These are phyloP conservation scores for Sporothrix protearum DNA, from an alignment of 2,329 filamentous ascomycete species.

Conservation along the genomic window DNA sequence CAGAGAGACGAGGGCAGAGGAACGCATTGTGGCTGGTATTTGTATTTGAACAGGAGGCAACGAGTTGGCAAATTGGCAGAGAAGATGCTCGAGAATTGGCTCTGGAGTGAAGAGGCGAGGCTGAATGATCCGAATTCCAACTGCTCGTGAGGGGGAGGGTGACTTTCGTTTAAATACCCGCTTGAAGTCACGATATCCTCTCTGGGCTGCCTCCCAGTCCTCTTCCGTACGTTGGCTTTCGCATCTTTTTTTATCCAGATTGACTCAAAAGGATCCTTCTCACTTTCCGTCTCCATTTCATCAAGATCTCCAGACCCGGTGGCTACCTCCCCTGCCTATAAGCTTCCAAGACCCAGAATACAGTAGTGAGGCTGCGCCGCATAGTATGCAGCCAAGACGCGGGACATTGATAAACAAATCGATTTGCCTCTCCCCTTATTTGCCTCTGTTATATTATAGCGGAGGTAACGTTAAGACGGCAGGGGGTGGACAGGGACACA, in stretches of 20 bases:
- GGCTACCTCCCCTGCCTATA: neutral
- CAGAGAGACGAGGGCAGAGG: constrained; percentile 33
- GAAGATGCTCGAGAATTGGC: neutral
- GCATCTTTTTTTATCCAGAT: constrained; percentile 10
- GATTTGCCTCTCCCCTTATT: neutral
- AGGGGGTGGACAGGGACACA: neutral
- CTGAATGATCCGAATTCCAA: neutral
- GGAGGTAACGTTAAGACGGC: neutral
- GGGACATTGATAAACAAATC: constrained; percentile 5
- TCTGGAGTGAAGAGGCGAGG: neutral
- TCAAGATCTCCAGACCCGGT: constrained; percentile 26
- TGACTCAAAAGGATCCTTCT: neutral
- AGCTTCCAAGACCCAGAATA: neutral
- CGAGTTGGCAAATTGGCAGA: neutral
- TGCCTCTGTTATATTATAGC: neutral
- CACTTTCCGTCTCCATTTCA: neutral
- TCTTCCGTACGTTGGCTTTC: neutral
- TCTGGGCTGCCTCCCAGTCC: neutral
- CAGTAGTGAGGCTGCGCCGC: neutral
- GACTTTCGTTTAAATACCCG: neutral
- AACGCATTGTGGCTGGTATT: constrained; percentile 36
- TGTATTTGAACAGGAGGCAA: neutral
- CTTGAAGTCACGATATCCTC: neutral
- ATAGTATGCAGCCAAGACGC: constrained; percentile 1
- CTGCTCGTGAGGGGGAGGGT: too few relatives aligned